Conservation (phyloP, 495 filamentous ascomycete genomes). For the Achaetomiella virescens region DNA sequence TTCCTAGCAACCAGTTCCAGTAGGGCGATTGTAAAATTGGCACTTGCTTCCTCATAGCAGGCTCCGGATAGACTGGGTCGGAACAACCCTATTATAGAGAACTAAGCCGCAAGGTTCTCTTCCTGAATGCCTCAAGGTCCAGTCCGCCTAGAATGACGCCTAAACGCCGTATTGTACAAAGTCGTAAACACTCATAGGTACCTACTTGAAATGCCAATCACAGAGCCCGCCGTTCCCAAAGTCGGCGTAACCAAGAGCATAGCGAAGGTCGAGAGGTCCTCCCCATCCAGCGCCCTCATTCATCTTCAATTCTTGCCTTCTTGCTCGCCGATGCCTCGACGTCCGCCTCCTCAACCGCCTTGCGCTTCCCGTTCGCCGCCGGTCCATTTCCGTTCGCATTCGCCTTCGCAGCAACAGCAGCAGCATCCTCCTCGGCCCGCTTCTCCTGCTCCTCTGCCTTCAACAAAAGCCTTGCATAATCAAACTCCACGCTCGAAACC, state of each 20-base stretch:
- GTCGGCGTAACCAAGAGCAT: neutral
- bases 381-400: neutral
- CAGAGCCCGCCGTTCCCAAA: no score
- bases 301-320: constrained; percentile 31
- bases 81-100: neutral
- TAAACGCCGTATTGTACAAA: constrained; percentile 9
- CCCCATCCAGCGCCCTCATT: neutral
- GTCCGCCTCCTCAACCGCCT: constrained; percentile 10
- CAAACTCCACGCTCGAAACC: constrained; percentile 68
- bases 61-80: neutral
- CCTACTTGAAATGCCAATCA: no score
- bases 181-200: no score
- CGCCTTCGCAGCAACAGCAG: constrained; percentile 19
- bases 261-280: no score
- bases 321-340: constrained; percentile 22
- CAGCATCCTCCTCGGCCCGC: neutral
- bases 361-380: constrained; percentile 11
- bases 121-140: no score
- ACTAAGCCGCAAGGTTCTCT: neutral
- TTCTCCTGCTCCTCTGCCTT: constrained; percentile 27
- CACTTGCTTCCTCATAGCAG: neutral
- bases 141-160: neutral
- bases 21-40: neutral
- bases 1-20: constrained; percentile 17
- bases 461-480: constrained; percentile 64